Evolutionary conservation across 441 rosid species (phyloP).

Genomic region (Populus hybrid): DNA sequence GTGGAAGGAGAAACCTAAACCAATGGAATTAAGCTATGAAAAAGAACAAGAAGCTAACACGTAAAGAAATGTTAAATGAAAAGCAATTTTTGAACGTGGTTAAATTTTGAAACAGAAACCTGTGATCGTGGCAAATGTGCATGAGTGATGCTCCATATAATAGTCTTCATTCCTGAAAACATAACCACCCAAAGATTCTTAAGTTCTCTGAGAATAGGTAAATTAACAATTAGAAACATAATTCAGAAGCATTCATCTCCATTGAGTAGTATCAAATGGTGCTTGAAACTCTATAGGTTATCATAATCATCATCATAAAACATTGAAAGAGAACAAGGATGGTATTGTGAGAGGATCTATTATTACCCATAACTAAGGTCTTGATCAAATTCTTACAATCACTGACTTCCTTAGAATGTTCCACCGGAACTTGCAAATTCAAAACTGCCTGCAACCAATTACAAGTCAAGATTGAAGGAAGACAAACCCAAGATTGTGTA

Average conservation of each 20-base stretch:
- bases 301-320: slow-evolving; percentile 13
- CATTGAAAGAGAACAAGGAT: slow-evolving; percentile 19
- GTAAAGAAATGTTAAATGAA: slow-evolving; percentile 1
- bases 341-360: slow-evolving; percentile 18
- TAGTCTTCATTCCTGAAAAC: slow-evolving; percentile 94
- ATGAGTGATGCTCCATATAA: slow-evolving; percentile 97
- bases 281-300: slow-evolving; percentile 1
- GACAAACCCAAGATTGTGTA: not conserved
- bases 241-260: not conserved
- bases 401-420: slow-evolving; percentile 96
- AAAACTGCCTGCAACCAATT: slow-evolving; percentile 86
- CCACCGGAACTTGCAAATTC: slow-evolving; percentile 91
- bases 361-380: slow-evolving; percentile 99
- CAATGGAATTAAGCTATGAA: slow-evolving; percentile 15
- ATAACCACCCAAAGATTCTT: slow-evolving; percentile 22
- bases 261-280: not conserved
- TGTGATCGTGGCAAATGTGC: slow-evolving; percentile 93
- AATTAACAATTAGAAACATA: not conserved
- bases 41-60: slow-evolving; percentile 14
- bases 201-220: not conserved
- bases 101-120: slow-evolving; percentile 36
- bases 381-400: slow-evolving; percentile 94
- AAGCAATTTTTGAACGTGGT: not conserved
- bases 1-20: slow-evolving; percentile 51
- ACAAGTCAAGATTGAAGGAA: not conserved